These are phyloP conservation scores for Paramecium octaurelia DNA, from an alignment of 73 alveolate genomes.

Conservation along the genomic window DNA sequence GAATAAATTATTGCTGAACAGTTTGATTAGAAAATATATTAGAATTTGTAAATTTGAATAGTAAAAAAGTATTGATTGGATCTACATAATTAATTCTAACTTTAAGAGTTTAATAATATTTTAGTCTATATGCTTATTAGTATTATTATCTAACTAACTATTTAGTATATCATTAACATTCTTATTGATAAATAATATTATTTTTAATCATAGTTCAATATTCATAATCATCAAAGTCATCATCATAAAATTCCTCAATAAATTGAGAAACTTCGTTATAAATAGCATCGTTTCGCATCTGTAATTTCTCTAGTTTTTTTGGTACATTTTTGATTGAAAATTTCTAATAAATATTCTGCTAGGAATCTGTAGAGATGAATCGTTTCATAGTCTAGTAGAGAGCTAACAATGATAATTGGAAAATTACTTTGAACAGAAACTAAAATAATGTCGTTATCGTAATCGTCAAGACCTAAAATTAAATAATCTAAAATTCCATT, in stretches of 20 bases:
- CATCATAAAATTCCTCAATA: not conserved
- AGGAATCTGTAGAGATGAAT: not conserved
- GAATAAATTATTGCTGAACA: slow-evolving; percentile 4
- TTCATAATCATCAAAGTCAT: not conserved
- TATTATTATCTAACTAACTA: too few species aligned
- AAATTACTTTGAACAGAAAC: not conserved
- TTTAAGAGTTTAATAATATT: too few species aligned
- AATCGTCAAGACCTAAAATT: not conserved
- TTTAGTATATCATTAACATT: too few species aligned
- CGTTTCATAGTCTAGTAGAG: not conserved
- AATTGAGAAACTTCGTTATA: not conserved
- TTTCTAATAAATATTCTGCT: not conserved
- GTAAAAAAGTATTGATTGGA: too few species aligned
- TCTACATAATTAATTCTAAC: not conserved
- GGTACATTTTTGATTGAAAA: not conserved
- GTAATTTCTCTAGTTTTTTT: not conserved
- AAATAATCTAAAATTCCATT: not conserved
- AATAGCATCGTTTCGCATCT: not conserved
- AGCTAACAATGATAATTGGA: not conserved
- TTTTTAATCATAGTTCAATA: not conserved
- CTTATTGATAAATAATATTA: not conserved
- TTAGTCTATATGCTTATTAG: too few species aligned
- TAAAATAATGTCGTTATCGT: not conserved
- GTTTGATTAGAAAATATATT: slow-evolving; percentile 25
- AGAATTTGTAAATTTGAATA: too few species aligned